Conservation (phyloP, 2,329 filamentous ascomycete species). For the Aureobasidium lini region DNA sequence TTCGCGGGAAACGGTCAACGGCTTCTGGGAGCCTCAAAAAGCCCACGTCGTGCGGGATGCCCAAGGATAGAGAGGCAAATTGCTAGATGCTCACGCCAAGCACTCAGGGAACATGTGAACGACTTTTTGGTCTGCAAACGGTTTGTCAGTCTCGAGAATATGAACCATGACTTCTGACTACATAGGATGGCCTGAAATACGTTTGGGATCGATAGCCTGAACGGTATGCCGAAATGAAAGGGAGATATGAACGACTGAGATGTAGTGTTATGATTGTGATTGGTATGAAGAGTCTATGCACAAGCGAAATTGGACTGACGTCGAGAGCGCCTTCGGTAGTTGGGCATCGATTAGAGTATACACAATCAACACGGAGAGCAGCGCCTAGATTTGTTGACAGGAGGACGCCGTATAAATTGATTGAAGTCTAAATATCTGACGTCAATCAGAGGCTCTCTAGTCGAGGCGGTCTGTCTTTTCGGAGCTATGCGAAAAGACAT, state of each 20-base stretch:
- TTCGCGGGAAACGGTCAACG: constrained; percentile 1
- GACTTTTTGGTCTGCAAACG: constrained; percentile 4
- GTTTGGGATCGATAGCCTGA: constrained; percentile 12
- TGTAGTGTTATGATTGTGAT: constrained; percentile 5
- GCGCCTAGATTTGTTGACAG: neutral
- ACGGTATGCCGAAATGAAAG: constrained; percentile 13
- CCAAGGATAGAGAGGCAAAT: neutral
- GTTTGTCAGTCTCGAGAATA: neutral
- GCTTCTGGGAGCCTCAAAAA: neutral
- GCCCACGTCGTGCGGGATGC: neutral
- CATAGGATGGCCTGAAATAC: neutral
- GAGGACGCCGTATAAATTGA: neutral
- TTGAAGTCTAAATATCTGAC: neutral
- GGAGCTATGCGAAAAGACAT: neutral
- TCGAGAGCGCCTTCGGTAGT: neutral
- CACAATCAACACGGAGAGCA: neutral
- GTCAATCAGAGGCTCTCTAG: neutral
- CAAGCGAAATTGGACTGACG: constrained; percentile 7
- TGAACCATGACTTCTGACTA: constrained; percentile 3
- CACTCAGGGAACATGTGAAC: neutral
- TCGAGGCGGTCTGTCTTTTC: neutral
- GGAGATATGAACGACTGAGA: constrained; percentile 9
- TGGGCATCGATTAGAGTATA: constrained; percentile 1
- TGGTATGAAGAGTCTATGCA: constrained; percentile 9
- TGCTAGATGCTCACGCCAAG: neutral